phyloP scores from a whole-genome alignment of 2,329 filamentous ascomycete genomes.

The Helicocarpus griseus region DNA sequence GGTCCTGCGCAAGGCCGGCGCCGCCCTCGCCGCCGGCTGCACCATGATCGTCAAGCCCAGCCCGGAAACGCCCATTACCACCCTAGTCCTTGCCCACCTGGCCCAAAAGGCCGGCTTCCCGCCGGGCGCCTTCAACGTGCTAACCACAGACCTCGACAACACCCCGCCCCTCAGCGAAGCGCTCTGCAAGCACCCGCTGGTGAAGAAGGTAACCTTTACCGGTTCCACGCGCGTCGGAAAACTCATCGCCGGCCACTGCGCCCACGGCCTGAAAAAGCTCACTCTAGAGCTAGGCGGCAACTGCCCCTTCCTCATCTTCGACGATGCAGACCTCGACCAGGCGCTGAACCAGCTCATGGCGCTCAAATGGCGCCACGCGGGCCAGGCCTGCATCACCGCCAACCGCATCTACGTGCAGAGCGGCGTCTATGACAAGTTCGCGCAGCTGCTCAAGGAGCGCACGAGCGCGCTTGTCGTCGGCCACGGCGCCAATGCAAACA shows the following conservation, averaged over 20 bases:
- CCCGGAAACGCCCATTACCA: slow-evolving; percentile 27
- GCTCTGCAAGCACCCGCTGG: slow-evolving; percentile 21
- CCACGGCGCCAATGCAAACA: slow-evolving; percentile 46
- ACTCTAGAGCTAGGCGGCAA: slow-evolving; percentile 39
- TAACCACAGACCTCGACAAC: slow-evolving; percentile 25
- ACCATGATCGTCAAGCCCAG: slow-evolving; percentile 30
- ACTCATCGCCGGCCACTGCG: slow-evolving; percentile 25
- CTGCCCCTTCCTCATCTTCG: slow-evolving; percentile 32
- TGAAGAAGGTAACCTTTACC: slow-evolving; percentile 27
- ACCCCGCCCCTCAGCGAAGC: slow-evolving; percentile 23
- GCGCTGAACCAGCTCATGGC: slow-evolving; percentile 22
- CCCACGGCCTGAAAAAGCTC: slow-evolving; percentile 31
- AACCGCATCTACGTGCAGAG: slow-evolving; percentile 29
- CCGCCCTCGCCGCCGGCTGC: slow-evolving; percentile 31
- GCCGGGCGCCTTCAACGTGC: slow-evolving; percentile 25
- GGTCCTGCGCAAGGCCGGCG: slow-evolving; percentile 40
- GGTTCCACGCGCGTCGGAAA: slow-evolving; percentile 26
- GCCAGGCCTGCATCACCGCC: slow-evolving; percentile 29
- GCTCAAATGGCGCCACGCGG: slow-evolving; percentile 26
- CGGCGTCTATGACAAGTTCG: slow-evolving; percentile 41
- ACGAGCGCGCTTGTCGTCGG: slow-evolving; percentile 47
- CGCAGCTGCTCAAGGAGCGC: slow-evolving; percentile 43
- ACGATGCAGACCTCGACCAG: slow-evolving; percentile 31
- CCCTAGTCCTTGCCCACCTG: slow-evolving; percentile 23
- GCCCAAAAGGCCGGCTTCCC: slow-evolving; percentile 27